These are phyloP conservation scores for Elsinoe australis DNA, from an alignment of 2,329 filamentous ascomycete genomes.

Conservation along the genomic window DNA sequence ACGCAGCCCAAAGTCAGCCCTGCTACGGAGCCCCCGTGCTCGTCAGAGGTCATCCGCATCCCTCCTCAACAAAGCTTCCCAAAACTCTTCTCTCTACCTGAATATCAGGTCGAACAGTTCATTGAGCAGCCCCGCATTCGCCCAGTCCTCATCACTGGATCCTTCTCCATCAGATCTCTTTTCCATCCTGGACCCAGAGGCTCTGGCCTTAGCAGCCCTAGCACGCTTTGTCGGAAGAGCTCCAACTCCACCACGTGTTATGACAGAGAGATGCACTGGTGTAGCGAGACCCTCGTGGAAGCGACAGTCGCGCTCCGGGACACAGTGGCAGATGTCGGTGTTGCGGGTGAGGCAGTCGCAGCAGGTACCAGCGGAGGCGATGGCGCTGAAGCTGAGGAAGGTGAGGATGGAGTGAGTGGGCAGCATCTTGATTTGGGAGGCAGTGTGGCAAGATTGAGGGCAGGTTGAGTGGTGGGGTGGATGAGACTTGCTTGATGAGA, in stretches of 20 bases:
- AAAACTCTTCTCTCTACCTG: too few species aligned
- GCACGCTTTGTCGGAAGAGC: not conserved
- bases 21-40: too few species aligned
- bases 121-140: too few species aligned
- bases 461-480: too few species aligned
- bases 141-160: too few species aligned
- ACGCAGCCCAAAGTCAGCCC: too few species aligned
- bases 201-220: too few species aligned
- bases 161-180: not conserved
- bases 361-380: not conserved
- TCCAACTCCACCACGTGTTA: too few species aligned
- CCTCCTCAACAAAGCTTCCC: too few species aligned
- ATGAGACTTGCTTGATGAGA: too few species aligned
- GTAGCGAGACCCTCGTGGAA: not conserved
- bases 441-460: not conserved
- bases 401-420: not conserved
- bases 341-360: slow-evolving; percentile 2
- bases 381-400: not conserved
- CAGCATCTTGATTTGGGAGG: not conserved
- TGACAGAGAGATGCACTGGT: not conserved
- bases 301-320: slow-evolving; percentile 1
- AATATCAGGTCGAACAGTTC: too few species aligned
- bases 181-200: not conserved
- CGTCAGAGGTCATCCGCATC: too few species aligned
- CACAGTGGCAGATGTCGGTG: not conserved